A percentile compares a stretch with the other conserved stretches of the same genome.
phyloP scores from a whole-genome alignment of 345 rosid genomes.

The Ceriops decandra region DNA sequence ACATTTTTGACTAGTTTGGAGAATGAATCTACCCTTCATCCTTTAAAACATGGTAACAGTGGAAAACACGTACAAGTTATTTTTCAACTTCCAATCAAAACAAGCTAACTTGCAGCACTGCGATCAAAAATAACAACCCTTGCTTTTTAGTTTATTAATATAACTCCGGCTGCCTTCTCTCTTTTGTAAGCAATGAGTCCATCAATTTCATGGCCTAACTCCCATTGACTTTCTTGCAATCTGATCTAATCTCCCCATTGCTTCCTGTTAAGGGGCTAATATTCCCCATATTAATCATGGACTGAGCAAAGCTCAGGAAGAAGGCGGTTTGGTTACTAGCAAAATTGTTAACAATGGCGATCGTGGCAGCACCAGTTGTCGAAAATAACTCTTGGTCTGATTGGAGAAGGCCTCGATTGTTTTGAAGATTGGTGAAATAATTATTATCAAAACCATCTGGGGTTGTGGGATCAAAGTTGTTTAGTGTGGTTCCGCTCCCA shows the following conservation, averaged over 20 bases:
- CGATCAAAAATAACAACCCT: too few relatives aligned
- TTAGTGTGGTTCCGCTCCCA: not conserved
- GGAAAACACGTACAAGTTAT: too few relatives aligned
- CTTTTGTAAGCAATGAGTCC: too few relatives aligned
- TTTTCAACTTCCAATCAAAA: too few relatives aligned
- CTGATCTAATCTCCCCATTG: constrained; percentile 35
- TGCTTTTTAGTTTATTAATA: too few relatives aligned
- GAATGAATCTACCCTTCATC: too few relatives aligned
- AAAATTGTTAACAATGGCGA: constrained; percentile 33
- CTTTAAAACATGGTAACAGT: too few relatives aligned
- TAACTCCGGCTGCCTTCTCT: too few relatives aligned
- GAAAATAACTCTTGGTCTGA: constrained; percentile 43
- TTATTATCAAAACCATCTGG: constrained; percentile 30
- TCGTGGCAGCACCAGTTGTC: constrained; percentile 18
- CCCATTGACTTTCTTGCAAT: constrained; percentile 33
- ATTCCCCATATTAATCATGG: constrained; percentile 49
- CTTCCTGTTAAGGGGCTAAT: constrained; percentile 33
- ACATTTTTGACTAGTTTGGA: too few relatives aligned
- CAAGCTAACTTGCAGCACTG: too few relatives aligned
- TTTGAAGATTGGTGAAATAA: constrained; percentile 31
- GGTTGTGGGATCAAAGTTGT: constrained; percentile 19
- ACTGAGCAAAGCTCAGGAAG: constrained; percentile 29
- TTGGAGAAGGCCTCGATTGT: constrained; percentile 30
- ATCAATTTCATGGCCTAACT: not conserved
- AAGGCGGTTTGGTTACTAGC: constrained; percentile 32